Conservation (phyloP, 2,329 filamentous ascomycete genomes). For the Canariomyces notabilis region DNA sequence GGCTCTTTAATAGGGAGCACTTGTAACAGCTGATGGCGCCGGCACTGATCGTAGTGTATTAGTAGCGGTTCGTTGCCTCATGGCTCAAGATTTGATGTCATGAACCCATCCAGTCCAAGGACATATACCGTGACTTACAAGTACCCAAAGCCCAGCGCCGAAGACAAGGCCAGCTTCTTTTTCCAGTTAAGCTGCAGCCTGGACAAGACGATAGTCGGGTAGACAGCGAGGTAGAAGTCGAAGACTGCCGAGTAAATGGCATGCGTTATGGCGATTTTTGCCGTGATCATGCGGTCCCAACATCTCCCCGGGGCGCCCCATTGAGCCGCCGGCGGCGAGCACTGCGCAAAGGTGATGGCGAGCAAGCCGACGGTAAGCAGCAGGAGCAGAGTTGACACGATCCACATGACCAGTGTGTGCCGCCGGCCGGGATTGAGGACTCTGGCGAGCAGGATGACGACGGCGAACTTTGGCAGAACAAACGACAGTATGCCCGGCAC, state of each 20-base stretch:
- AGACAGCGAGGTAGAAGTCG: constrained; percentile 41
- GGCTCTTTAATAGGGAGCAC: constrained; percentile 26
- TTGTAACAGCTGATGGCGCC: constrained; percentile 31
- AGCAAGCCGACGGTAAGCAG: constrained; percentile 34
- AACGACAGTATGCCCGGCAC: constrained; percentile 37
- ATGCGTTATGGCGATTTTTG: constrained; percentile 32
- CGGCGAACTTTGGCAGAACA: constrained; percentile 38
- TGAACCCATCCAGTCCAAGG: no score
- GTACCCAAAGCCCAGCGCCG: constrained; percentile 36
- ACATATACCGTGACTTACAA: no score
- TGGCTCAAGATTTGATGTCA: no score
- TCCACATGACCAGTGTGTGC: constrained; percentile 36
- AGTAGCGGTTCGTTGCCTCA: neutral
- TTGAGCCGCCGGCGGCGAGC: constrained; percentile 35
- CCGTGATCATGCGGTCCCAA: constrained; percentile 33
- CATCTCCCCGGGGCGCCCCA: constrained; percentile 37
- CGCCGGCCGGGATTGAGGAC: constrained; percentile 33
- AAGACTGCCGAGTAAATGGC: constrained; percentile 29
- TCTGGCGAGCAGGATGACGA: constrained; percentile 35
- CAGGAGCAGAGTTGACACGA: constrained; percentile 30
- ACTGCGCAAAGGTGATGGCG: constrained; percentile 40
- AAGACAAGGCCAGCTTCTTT: constrained; percentile 38
- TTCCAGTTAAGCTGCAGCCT: constrained; percentile 34
- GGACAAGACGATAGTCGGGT: constrained; percentile 35
- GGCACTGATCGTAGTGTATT: constrained; percentile 21